These are phyloP conservation scores for Triticum urartu DNA, from an alignment of 176 grass and related monocot genomes.

Conservation along the genomic window DNA sequence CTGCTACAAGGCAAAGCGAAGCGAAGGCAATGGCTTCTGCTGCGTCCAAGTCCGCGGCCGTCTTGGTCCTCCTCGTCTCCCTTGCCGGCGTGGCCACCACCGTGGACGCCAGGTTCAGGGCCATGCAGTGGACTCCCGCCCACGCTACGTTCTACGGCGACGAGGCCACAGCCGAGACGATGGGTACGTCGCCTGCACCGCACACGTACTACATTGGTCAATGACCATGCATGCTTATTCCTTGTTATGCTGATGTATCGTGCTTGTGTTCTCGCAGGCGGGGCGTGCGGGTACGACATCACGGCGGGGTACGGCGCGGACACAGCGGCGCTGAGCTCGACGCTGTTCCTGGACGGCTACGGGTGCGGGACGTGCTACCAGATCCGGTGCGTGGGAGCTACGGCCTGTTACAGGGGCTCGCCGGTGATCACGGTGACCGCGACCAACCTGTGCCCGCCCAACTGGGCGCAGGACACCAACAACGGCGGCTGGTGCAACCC, in stretches of 20 bases:
- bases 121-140: constrained; percentile 53
- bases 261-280: constrained; percentile 24
- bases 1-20: neutral
- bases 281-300: constrained; percentile 79
- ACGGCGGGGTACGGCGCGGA: constrained; percentile 54
- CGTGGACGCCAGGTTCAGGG: constrained; percentile 49
- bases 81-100: constrained; percentile 26
- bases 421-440: constrained; percentile 68
- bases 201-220: neutral
- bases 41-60: neutral
- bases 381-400: constrained; percentile 48
- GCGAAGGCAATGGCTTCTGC: constrained; percentile 29
- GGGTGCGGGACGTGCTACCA: constrained; percentile 79
- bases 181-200: constrained; percentile 36
- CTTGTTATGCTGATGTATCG: neutral
- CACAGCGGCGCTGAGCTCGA: constrained; percentile 80
- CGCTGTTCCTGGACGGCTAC: constrained; percentile 54
- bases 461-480: constrained; percentile 67
- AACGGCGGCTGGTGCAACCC: constrained; percentile 90
- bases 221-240: neutral
- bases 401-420: constrained; percentile 55
- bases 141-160: constrained; percentile 92
- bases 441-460: constrained; percentile 84
- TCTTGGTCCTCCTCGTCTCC: constrained; percentile 27
- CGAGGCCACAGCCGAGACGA: constrained; percentile 59